Evolutionary conservation across 2,329 filamentous ascomycete species (phyloP).

Genomic region (Magnaporthiopsis rhizophila): DNA sequence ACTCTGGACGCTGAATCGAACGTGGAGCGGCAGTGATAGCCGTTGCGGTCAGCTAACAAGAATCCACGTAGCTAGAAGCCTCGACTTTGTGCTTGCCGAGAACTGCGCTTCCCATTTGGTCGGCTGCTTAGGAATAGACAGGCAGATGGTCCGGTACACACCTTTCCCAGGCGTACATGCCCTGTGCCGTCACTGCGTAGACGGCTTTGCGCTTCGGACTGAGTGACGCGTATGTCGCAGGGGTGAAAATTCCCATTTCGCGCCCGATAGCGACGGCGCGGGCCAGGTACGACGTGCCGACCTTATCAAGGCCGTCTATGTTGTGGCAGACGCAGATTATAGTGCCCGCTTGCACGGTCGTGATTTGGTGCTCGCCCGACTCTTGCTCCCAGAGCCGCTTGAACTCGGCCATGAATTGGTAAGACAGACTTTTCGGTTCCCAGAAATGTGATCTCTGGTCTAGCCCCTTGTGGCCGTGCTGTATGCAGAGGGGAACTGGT

Average conservation of each 20-base stretch:
- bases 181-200: conserved; percentile 25
- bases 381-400: conserved; percentile 27
- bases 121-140: too few relatives aligned
- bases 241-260: conserved; percentile 22
- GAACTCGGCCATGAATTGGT: conserved; percentile 28
- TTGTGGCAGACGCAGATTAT: conserved; percentile 22
- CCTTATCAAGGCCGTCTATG: conserved; percentile 27
- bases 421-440: conserved; percentile 24
- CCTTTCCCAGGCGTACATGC: conserved; percentile 23
- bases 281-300: conserved; percentile 26
- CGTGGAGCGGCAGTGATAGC: conserved; percentile 1
- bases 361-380: conserved; percentile 17
- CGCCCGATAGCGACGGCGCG: conserved; percentile 25
- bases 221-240: conserved; percentile 5
- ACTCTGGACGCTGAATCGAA: conserved; percentile 11
- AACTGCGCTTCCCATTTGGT: too few relatives aligned
- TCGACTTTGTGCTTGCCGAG: too few relatives aligned
- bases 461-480: conserved; percentile 19
- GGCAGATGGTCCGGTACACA: too few relatives aligned
- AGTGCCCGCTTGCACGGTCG: conserved; percentile 25
- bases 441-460: conserved; percentile 23
- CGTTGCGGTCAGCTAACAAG: too few relatives aligned
- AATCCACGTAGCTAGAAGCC: too few relatives aligned
- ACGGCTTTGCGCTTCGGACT: conserved; percentile 14
- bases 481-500: neutral